Conservation (phyloP, 768 basidiomycete genomes). For the Leccinum subtestaceum region DNA sequence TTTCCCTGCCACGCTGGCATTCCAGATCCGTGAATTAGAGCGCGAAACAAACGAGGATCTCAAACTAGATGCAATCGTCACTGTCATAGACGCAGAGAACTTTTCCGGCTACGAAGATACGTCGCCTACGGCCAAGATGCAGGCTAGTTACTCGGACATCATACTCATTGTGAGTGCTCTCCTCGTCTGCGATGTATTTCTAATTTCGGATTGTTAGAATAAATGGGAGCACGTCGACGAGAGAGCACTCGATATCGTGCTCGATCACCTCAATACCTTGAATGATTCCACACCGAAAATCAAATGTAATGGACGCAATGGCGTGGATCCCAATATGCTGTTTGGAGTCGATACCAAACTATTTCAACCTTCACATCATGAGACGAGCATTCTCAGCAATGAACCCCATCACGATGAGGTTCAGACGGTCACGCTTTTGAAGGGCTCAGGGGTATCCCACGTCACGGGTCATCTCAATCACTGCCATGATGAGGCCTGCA, state of each 20-base stretch:
- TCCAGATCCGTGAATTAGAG: slow-evolving; percentile 90
- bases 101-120: slow-evolving; percentile 92
- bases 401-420: slow-evolving; percentile 77
- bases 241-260: slow-evolving; percentile 71
- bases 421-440: slow-evolving; percentile 67
- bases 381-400: slow-evolving; percentile 8
- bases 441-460: slow-evolving; percentile 39
- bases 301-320: slow-evolving; percentile 56
- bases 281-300: slow-evolving; percentile 91
- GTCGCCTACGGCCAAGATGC: slow-evolving; percentile 88
- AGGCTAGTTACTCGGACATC: slow-evolving; percentile 93
- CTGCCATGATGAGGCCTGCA: slow-evolving; percentile 10
- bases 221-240: slow-evolving; percentile 89
- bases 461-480: slow-evolving; percentile 22
- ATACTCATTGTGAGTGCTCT: slow-evolving; percentile 66
- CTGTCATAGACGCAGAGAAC: slow-evolving; percentile 89
- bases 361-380: slow-evolving; percentile 38
- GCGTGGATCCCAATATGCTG: slow-evolving; percentile 74
- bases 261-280: slow-evolving; percentile 85
- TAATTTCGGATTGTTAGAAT: slow-evolving; percentile 47
- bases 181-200: background rate
- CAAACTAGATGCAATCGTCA: slow-evolving; percentile 85
- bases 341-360: slow-evolving; percentile 91
- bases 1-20: slow-evolving; percentile 92
- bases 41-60: slow-evolving; percentile 71